These are phyloP conservation scores for Heracleum sosnowskyi DNA, from an alignment of 129 eudicot species.

Conservation along the genomic window DNA sequence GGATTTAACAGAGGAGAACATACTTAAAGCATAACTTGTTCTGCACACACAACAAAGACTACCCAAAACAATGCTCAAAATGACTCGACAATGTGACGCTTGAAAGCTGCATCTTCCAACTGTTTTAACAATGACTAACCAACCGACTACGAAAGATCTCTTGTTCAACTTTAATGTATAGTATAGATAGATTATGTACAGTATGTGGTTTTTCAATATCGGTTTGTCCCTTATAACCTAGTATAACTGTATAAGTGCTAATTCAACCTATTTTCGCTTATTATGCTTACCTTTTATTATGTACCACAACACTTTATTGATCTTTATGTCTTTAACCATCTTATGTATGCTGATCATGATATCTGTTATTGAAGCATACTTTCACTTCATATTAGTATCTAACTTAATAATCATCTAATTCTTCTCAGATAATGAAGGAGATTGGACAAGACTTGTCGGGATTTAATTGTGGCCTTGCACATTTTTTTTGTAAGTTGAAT, in stretches of 20 bases:
- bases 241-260: neutral
- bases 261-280: neutral
- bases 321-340: neutral
- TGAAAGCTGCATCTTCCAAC: too few species aligned
- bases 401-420: constrained; percentile 1
- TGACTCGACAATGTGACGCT: too few species aligned
- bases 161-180: too few species aligned
- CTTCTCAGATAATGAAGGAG: constrained; percentile 76
- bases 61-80: too few species aligned
- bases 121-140: too few species aligned
- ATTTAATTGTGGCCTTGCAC: constrained; percentile 88
- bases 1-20: too few species aligned
- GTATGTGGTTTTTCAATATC: too few species aligned
- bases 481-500: constrained; percentile 65
- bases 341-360: neutral
- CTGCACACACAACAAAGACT: too few species aligned
- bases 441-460: constrained; percentile 74
- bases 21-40: too few species aligned
- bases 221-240: neutral
- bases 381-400: neutral
- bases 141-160: too few species aligned
- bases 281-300: neutral
- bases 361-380: neutral
- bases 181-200: too few species aligned
- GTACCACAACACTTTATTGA: neutral